Conservation (phyloP, 1,284 basidiomycete genomes). For the Ustilago bromivora region DNA sequence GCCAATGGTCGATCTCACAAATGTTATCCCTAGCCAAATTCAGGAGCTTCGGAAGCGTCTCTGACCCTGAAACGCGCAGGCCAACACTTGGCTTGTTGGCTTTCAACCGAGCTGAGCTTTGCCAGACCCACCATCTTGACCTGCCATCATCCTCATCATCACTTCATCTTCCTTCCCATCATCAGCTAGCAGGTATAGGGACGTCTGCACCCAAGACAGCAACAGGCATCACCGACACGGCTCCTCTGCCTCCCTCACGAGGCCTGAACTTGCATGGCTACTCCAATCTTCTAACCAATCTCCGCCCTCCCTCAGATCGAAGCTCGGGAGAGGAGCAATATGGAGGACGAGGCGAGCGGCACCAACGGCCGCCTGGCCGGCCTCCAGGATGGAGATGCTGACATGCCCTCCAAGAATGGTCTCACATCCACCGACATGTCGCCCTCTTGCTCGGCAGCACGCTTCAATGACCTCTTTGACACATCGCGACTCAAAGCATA, state of each 20-base stretch:
- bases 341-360: slow-evolving; percentile 25
- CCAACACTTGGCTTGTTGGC: slow-evolving; percentile 1
- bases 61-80: slow-evolving; percentile 13
- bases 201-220: too few relatives aligned
- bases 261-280: not conserved
- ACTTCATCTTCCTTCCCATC: not conserved
- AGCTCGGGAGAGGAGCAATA: slow-evolving; percentile 8
- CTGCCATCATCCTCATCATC: not conserved
- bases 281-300: not conserved
- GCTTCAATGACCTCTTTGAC: slow-evolving; percentile 37
- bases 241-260: not conserved
- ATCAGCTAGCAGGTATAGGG: too few relatives aligned
- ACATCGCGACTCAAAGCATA: slow-evolving; percentile 39
- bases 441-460: slow-evolving; percentile 29
- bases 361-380: slow-evolving; percentile 30
- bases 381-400: slow-evolving; percentile 19
- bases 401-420: slow-evolving; percentile 15
- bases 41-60: too few relatives aligned
- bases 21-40: too few relatives aligned
- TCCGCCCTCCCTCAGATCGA: not conserved
- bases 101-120: not conserved
- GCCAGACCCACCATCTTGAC: not conserved
- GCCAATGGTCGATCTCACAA: not conserved
- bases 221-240: not conserved
- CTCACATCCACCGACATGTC: slow-evolving; percentile 33